Evolutionary conservation across 768 basidiomycete species (phyloP).

Genomic region (Xerocomus spinulosus): DNA sequence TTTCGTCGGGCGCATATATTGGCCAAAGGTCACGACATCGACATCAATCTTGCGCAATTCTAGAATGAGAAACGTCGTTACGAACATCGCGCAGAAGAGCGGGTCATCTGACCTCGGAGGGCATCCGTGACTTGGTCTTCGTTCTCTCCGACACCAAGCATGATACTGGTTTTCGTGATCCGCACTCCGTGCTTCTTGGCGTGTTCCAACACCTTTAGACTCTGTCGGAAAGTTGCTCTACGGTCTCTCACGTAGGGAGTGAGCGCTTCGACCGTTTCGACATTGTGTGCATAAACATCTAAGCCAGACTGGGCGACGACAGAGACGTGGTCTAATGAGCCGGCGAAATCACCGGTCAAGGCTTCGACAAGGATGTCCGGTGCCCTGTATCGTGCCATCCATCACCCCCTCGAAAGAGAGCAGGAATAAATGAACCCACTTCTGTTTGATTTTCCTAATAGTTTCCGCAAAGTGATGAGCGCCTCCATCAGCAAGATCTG

Average conservation of each 20-base stretch:
- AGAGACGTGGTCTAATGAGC: conserved; percentile 67
- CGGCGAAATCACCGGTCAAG: conserved; percentile 91
- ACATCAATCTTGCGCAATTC: conserved; percentile 86
- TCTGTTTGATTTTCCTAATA: conserved; percentile 91
- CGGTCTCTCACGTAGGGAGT: conserved; percentile 96
- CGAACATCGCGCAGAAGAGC: not conserved
- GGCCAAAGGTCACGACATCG: conserved; percentile 98
- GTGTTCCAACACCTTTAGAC: conserved; percentile 71
- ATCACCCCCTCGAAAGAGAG: not conserved
- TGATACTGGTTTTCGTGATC: conserved; percentile 96
- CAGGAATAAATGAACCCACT: conserved; percentile 45
- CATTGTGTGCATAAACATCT: conserved; percentile 97
- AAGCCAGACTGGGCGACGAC: conserved; percentile 88
- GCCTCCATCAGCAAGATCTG: conserved; percentile 91
- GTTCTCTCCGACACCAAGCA: conserved; percentile 95
- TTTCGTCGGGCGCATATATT: conserved; percentile 99
- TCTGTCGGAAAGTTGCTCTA: conserved; percentile 85
- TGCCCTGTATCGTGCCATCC: conserved; percentile 50
- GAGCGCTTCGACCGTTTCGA: conserved; percentile 92
- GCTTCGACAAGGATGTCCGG: conserved; percentile 96
- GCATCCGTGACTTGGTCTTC: conserved; percentile 79
- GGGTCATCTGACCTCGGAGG: conserved; percentile 61
- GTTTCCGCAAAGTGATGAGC: conserved; percentile 94
- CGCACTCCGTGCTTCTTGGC: conserved; percentile 81
- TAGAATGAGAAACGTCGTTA: conserved; percentile 31